Percentiles rank a stretch among this genome's conserved stretches.
Evolutionary conservation across 2,329 filamentous ascomycete species (phyloP).

Genomic region (Dactylellina haptotyla): DNA sequence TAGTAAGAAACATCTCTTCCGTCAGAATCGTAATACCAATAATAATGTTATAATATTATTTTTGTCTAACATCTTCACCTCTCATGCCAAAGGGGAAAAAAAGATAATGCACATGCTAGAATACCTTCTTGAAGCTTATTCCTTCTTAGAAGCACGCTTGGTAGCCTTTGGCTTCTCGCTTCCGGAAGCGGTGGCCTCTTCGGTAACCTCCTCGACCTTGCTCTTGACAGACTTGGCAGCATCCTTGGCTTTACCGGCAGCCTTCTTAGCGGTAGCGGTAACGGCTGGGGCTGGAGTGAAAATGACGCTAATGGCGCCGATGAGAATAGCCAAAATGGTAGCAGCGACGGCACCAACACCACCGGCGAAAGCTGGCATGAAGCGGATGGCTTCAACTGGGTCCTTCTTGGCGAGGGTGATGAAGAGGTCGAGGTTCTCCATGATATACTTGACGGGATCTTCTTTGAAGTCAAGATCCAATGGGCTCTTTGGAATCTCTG

Average conservation of each 20-base stretch:
- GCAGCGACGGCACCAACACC: constrained; percentile 77
- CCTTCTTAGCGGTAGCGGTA: constrained; percentile 70
- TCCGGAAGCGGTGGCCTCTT: constrained; percentile 68
- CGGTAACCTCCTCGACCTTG: constrained; percentile 75
- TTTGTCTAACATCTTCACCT: constrained; percentile 22
- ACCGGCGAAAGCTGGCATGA: constrained; percentile 89
- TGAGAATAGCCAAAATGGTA: constrained; percentile 75
- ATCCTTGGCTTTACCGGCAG: constrained; percentile 76
- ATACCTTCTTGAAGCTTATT: constrained; percentile 38
- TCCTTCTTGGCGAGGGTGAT: constrained; percentile 82
- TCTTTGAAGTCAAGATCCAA: constrained; percentile 86
- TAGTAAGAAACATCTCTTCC: constrained; percentile 17
- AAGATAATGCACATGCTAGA: constrained; percentile 38
- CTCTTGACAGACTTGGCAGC: constrained; percentile 64
- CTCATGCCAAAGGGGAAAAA: constrained; percentile 27
- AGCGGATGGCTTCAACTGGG: constrained; percentile 84
- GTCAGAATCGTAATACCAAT: constrained; percentile 13
- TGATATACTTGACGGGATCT: constrained; percentile 85
- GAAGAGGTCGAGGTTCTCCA: constrained; percentile 94
- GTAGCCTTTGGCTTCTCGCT: constrained; percentile 79
- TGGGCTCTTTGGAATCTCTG: constrained; percentile 73
- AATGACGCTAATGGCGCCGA: constrained; percentile 72
- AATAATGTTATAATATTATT: constrained; percentile 40
- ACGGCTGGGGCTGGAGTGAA: constrained; percentile 68
- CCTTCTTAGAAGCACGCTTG: constrained; percentile 69